Conservation (phyloP, 768 basidiomycete species). For the Suillus clintonianus region DNA sequence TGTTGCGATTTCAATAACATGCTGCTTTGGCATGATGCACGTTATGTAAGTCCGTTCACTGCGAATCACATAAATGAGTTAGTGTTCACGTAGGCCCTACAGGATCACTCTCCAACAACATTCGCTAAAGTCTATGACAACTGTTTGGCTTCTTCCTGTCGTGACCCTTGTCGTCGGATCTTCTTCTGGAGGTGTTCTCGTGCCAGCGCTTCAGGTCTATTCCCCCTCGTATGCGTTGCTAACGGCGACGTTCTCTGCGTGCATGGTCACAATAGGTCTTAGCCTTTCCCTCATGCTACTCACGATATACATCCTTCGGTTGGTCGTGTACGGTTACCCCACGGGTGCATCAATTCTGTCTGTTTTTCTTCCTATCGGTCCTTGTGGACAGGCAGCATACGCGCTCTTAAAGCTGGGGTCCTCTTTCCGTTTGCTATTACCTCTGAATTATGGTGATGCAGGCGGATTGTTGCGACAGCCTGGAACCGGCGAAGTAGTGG, state of each 20-base stretch:
- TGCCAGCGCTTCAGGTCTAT: slow-evolving; percentile 46
- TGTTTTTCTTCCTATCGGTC: slow-evolving; percentile 74
- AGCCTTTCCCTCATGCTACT: slow-evolving; percentile 66
- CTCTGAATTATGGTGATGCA: slow-evolving; percentile 34
- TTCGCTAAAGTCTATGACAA: slow-evolving; percentile 53
- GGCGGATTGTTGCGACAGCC: slow-evolving; percentile 35
- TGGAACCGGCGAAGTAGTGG: slow-evolving; percentile 40
- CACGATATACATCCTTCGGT: slow-evolving; percentile 60
- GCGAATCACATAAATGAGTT: slow-evolving; percentile 25
- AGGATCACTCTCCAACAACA: slow-evolving; percentile 65
- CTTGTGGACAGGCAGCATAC: slow-evolving; percentile 68
- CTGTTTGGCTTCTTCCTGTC: slow-evolving; percentile 75
- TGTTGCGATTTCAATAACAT: slow-evolving; percentile 52
- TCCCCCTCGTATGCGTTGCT: slow-evolving; percentile 52
- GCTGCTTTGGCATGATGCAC: slow-evolving; percentile 64
- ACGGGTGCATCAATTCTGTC: slow-evolving; percentile 50
- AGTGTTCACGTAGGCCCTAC: slow-evolving; percentile 10
- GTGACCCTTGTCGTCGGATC: slow-evolving; percentile 73
- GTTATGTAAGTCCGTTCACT: slow-evolving; percentile 56
- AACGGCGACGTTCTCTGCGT: slow-evolving; percentile 54
- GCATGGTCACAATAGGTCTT: slow-evolving; percentile 58
- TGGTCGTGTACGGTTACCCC: slow-evolving; percentile 58
- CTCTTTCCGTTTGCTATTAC: slow-evolving; percentile 40
- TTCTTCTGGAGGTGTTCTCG: slow-evolving; percentile 65
- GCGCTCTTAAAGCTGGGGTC: slow-evolving; percentile 58